Conservation (phyloP, 2,329 filamentous ascomycete genomes). For the Truncatella angustata region DNA sequence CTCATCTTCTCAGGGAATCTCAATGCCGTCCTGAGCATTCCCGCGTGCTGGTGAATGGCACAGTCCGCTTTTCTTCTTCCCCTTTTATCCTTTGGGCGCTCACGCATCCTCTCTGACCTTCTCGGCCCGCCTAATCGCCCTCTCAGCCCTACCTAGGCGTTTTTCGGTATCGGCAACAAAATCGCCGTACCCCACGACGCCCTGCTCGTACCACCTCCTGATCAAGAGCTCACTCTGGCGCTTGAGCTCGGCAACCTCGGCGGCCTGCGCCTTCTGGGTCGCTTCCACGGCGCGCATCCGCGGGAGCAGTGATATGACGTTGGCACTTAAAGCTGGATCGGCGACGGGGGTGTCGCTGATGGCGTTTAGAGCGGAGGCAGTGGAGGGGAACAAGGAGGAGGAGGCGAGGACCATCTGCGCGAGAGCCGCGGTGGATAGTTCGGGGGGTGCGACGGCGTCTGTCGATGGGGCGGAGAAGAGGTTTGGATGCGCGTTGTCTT, state of each 20-base stretch:
- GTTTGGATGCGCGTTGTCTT: slow-evolving; percentile 53
- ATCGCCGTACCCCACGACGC: slow-evolving; percentile 65
- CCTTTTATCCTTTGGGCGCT: slow-evolving; percentile 2
- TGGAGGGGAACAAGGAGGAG: slow-evolving; percentile 53
- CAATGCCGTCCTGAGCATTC: not conserved
- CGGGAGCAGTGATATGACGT: slow-evolving; percentile 56
- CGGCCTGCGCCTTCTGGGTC: slow-evolving; percentile 59
- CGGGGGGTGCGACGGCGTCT: slow-evolving; percentile 48
- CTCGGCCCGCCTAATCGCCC: slow-evolving; percentile 63
- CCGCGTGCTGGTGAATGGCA: not conserved
- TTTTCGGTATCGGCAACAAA: slow-evolving; percentile 71
- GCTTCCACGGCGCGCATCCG: slow-evolving; percentile 61
- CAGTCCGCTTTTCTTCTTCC: not conserved
- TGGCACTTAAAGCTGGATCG: slow-evolving; percentile 51
- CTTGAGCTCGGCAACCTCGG: slow-evolving; percentile 62
- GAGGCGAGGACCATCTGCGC: slow-evolving; percentile 55
- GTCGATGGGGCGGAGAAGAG: slow-evolving; percentile 51
- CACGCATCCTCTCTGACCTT: slow-evolving; percentile 49
- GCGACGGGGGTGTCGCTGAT: slow-evolving; percentile 56
- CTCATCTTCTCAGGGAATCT: not conserved
- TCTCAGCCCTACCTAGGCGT: slow-evolving; percentile 64
- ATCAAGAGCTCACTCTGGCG: slow-evolving; percentile 61
- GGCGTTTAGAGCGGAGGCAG: slow-evolving; percentile 56
- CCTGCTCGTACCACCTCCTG: slow-evolving; percentile 71
- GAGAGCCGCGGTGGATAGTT: slow-evolving; percentile 50